These are phyloP conservation scores for Didymella glomerata DNA, from an alignment of 2,329 filamentous ascomycete genomes.

Conservation along the genomic window DNA sequence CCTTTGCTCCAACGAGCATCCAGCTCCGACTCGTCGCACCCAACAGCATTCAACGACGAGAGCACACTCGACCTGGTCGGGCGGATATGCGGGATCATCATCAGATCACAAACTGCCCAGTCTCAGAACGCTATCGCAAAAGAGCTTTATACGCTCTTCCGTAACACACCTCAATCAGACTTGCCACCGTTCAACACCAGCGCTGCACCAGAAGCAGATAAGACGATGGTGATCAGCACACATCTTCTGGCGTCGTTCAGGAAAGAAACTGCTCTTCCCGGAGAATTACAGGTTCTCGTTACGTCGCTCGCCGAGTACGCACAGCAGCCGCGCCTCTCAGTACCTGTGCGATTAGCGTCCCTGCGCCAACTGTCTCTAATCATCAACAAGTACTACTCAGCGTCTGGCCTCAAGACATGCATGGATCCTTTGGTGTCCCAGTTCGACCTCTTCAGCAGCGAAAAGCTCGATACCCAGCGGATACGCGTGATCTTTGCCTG, in stretches of 20 bases:
- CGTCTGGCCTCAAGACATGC: slow-evolving; percentile 50
- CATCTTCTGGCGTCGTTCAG: slow-evolving; percentile 63
- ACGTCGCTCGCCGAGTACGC: slow-evolving; percentile 51
- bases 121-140: slow-evolving; percentile 61
- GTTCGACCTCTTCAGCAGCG: slow-evolving; percentile 44
- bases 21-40: slow-evolving; percentile 43
- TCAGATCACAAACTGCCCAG: slow-evolving; percentile 61
- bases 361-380: slow-evolving; percentile 57
- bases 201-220: slow-evolving; percentile 48
- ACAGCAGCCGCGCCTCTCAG: slow-evolving; percentile 39
- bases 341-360: slow-evolving; percentile 43
- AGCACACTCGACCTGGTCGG: slow-evolving; percentile 67
- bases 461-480: slow-evolving; percentile 49
- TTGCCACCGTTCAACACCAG: slow-evolving; percentile 45
- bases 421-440: slow-evolving; percentile 51
- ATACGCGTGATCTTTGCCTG: slow-evolving; percentile 68
- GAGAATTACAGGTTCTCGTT: slow-evolving; percentile 44
- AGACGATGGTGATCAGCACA: slow-evolving; percentile 64
- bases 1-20: slow-evolving; percentile 53
- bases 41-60: slow-evolving; percentile 55
- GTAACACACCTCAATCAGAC: slow-evolving; percentile 38
- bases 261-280: slow-evolving; percentile 46
- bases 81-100: slow-evolving; percentile 66
- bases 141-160: slow-evolving; percentile 65
- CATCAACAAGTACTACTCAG: slow-evolving; percentile 59